phyloP scores from a whole-genome alignment of 257 asterid species.

The Nicotiana knightiana region DNA sequence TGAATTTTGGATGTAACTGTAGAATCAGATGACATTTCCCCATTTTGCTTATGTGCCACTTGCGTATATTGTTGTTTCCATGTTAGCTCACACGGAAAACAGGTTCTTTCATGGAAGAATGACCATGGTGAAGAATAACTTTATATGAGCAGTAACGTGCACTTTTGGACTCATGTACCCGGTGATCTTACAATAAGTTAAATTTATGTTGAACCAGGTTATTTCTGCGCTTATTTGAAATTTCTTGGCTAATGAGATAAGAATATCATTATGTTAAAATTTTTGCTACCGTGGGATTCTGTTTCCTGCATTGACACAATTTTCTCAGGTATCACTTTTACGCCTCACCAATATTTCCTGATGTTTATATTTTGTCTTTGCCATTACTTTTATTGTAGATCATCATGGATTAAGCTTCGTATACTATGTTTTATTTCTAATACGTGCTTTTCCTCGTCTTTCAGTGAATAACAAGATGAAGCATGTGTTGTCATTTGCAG shows the following conservation, averaged over 20 bases:
- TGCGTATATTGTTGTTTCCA: slow-evolving; percentile 12
- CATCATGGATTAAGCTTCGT: too few species aligned
- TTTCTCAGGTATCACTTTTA: neutral
- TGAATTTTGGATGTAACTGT: too few species aligned
- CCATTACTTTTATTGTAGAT: too few species aligned
- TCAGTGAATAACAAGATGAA: too few species aligned
- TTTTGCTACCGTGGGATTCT: neutral
- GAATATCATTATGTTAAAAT: neutral
- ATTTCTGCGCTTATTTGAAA: neutral
- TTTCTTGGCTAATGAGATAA: neutral
- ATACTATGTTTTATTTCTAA: too few species aligned
- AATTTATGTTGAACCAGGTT: neutral
- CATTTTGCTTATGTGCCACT: too few species aligned
- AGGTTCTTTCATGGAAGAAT: slow-evolving; percentile 85
- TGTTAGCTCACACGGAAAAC: slow-evolving; percentile 90
- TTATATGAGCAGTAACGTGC: slow-evolving; percentile 69
- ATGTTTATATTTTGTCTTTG: too few species aligned
- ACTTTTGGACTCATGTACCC: neutral
- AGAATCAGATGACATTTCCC: too few species aligned
- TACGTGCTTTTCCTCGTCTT: too few species aligned
- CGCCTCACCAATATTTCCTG: too few species aligned
- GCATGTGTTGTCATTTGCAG: too few species aligned
- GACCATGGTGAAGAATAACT: slow-evolving; percentile 65
- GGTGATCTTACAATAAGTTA: neutral
- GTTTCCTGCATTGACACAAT: neutral